Evolutionary conservation across 2,329 filamentous ascomycete species (phyloP), one percentile per base, ranked within the genome.

Genomic region (Stagonosporopsis vannaccii): DNA sequence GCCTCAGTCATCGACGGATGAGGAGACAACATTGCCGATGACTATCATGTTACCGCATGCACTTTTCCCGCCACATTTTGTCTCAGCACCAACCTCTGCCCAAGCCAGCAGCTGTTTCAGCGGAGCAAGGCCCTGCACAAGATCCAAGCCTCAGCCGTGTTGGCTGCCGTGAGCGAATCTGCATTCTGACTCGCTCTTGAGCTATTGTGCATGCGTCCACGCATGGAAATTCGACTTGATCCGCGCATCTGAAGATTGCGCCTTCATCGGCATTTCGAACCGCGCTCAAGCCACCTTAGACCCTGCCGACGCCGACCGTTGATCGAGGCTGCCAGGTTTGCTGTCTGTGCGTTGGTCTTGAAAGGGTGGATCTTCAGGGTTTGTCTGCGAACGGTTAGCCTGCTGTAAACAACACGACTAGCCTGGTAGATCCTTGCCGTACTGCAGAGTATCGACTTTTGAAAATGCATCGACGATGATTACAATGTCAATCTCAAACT

Each of bases 271-370:
- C 13, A 25, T 56, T 47, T 48, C 25, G 26, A n/a, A 43, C 6
- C 36, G 30, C 37, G 47, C 25, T 36, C 42, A 51, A 56, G 53
- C 47, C 53, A 51, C 41, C 41, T 51, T 51, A 44, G 43, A 42
- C 50, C 50, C 50, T 53, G 50, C 42, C 42, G 40, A 51, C 32
- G 32, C 36, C 26, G 47, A 56, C 53, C 42, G 42, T 47, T 48
- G 32, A 51, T 43, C 32, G 28, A 15, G 30, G 26, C 40, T 17
- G 45, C 36, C 23, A 26, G 36, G 22, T 35, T 37, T 37, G 19
- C 19, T 49, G 45, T 20, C 15, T 20, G 51, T 37, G 40, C 40
- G 22, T 23, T 12, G 45, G 13, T 32, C 15, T n/a, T 3, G 4
- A 4, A 32, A 6, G 15, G 30, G 15, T 7, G 7, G 19, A 35